Evolutionary conservation across 306 rosid species (phyloP), one percentile per base, ranked within the genome.

Genomic region (Vicia faba): DNA sequence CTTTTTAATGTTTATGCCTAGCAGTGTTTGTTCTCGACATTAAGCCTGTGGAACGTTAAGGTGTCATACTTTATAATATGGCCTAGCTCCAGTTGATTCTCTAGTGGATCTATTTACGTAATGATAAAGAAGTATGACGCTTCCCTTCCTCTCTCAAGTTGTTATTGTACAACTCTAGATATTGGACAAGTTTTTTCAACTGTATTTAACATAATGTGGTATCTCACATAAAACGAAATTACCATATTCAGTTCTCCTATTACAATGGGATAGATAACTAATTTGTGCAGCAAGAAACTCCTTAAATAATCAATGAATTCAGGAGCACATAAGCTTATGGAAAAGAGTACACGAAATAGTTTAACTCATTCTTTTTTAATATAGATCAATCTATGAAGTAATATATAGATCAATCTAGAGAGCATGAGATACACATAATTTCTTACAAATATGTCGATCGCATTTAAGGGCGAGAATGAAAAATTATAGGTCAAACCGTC

Each of bases 51-150:
- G 58, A 67, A 35, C 57, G 23, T 39, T 61, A 62, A 23, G 45
- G 39, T 54, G n/a, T 51, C 53, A 51, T 71, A 57, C 69, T 66
- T 58, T 38, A 53, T n/a, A 58, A 61, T 62, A 61, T 51, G 44
- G 13, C 61, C 48, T 61, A 61, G 59, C 60, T 76, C 51, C 19
- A 38, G 41, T 9, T 36, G 49, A 56, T 77, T 64, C 14, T 56
- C 57, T 41, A 4, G 44, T 23, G 8, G 9, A 43, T 43, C 26
- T 55, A 43, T 64, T 29, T 40, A 53, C 12, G 65, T 19, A 11
- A 5, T 61, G 51, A 61, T 44, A 43, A 45, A 74, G 40, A n/a
- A 66, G 61, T 55, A 45, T 57, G 61, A 14, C 15, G 8, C 7
- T 64, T 8, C 59, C 65, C 41, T 54, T 73, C 60, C 39, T 73